Percentiles rank a stretch among this genome's conserved stretches.
Conservation (phyloP, 2,329 filamentous ascomycete genomes). For the Microcyclosporella mali region DNA sequence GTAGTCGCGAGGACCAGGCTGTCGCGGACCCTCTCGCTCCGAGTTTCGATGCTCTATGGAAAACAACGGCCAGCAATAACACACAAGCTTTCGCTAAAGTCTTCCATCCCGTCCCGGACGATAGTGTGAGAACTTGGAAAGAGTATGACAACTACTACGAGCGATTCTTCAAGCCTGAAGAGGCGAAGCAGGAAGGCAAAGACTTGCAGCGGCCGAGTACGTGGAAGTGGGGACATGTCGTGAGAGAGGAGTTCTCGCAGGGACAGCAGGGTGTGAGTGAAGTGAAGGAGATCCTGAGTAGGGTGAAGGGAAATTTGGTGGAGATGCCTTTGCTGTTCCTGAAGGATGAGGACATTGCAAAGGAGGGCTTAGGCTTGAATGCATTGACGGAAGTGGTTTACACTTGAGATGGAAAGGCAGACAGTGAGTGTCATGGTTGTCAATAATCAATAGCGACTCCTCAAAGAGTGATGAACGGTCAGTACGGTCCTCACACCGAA, state of each 20-base stretch:
- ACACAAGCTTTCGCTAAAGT: slow-evolving; percentile 74
- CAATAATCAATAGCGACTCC: too few relatives aligned
- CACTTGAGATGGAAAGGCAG: slow-evolving; percentile 34
- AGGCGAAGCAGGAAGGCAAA: slow-evolving; percentile 40
- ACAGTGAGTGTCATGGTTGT: too few relatives aligned
- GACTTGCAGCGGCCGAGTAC: slow-evolving; percentile 45
- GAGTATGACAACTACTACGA: slow-evolving; percentile 68
- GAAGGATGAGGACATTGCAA: slow-evolving; percentile 77
- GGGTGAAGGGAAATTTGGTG: slow-evolving; percentile 57
- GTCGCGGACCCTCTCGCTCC: slow-evolving; percentile 69
- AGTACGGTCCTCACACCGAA: too few relatives aligned
- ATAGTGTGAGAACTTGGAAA: slow-evolving; percentile 63
- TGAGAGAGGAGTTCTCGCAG: slow-evolving; percentile 47
- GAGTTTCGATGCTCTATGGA: slow-evolving; percentile 67
- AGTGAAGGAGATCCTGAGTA: slow-evolving; percentile 63
- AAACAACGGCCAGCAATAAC: slow-evolving; percentile 64
- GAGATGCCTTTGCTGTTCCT: slow-evolving; percentile 91
- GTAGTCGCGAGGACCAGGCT: slow-evolving; percentile 43
- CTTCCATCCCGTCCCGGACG: slow-evolving; percentile 72
- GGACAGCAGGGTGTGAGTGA: slow-evolving; percentile 40
- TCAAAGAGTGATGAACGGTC: too few relatives aligned
- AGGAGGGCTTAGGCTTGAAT: slow-evolving; percentile 62
- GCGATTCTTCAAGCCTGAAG: slow-evolving; percentile 51
- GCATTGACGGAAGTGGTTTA: slow-evolving; percentile 45
- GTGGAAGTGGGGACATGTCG: slow-evolving; percentile 82